Percentiles rank a stretch among this genome's conserved stretches.
Conservation (phyloP, 768 basidiomycete species). For the Lactarius pseudohatsudake region DNA sequence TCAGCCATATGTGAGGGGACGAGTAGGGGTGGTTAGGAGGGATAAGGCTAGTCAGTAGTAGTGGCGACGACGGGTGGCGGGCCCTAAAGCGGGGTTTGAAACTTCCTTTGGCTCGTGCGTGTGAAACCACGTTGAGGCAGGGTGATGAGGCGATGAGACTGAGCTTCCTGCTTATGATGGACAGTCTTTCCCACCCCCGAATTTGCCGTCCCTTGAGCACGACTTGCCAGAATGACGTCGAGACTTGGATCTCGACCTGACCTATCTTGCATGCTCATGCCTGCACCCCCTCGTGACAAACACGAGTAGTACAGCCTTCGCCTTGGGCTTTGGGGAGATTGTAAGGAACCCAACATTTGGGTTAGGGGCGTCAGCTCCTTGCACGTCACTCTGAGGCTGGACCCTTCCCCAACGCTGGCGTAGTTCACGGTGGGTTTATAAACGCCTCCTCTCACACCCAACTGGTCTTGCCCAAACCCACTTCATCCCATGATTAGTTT, state of each 20-base stretch:
- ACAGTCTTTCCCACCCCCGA: neutral
- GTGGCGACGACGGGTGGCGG: slow-evolving; percentile 27
- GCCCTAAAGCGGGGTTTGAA: slow-evolving; percentile 30
- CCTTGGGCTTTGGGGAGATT: neutral
- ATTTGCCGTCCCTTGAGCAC: neutral
- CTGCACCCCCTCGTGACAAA: too few relatives aligned
- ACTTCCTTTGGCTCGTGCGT: slow-evolving; percentile 29
- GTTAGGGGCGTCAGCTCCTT: slow-evolving; percentile 19
- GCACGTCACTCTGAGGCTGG: slow-evolving; percentile 26
- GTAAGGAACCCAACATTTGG: slow-evolving; percentile 6
- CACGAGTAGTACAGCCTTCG: neutral
- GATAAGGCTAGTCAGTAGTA: slow-evolving; percentile 13
- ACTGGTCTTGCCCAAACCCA: slow-evolving; percentile 13
- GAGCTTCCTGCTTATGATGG: neutral
- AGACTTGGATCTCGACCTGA: neutral
- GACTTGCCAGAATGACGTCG: neutral
- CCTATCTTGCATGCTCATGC: neutral
- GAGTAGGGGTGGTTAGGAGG: slow-evolving; percentile 21
- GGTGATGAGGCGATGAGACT: slow-evolving; percentile 16
- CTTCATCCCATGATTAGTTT: slow-evolving; percentile 65
- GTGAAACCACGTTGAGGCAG: slow-evolving; percentile 16
- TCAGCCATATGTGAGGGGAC: slow-evolving; percentile 67
- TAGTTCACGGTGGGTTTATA: slow-evolving; percentile 21
- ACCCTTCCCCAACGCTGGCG: slow-evolving; percentile 5
- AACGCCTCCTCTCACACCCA: neutral